Evolutionary conservation across 176 grass and related monocot species (phyloP).

Genomic region (Carex kokanica): DNA sequence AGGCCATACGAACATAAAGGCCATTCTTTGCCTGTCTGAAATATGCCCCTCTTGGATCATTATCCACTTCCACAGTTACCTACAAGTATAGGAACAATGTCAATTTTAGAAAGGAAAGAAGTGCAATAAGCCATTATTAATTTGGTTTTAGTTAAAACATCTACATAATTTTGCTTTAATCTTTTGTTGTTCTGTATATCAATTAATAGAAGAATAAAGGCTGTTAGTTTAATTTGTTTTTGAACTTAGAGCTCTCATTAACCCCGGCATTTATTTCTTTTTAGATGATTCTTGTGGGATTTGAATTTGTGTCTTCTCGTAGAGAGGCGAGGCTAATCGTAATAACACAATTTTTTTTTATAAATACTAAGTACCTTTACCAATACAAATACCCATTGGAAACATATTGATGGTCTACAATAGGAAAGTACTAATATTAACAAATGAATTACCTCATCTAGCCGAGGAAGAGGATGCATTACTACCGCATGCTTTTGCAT

Average conservation of each 20-base stretch:
- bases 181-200: background rate
- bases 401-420: background rate
- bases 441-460: constrained; percentile 64
- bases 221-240: background rate
- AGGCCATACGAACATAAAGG: constrained; percentile 93
- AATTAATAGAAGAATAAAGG: background rate
- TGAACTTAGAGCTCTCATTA: background rate
- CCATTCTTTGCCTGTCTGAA: constrained; percentile 96
- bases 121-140: background rate
- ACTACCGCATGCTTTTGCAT: constrained; percentile 77
- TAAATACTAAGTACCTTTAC: background rate
- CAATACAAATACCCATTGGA: background rate
- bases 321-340: background rate
- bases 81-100: constrained; percentile 25
- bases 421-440: constrained; percentile 2
- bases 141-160: background rate
- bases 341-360: background rate
- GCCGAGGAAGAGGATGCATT: constrained; percentile 95
- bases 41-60: constrained; percentile 81
- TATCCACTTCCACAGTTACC: constrained; percentile 68
- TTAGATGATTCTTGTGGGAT: background rate
- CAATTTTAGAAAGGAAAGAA: background rate
- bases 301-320: background rate
- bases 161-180: background rate
- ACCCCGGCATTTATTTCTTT: background rate